phyloP scores from a whole-genome alignment of 768 basidiomycete genomes.

The Polyporus arcularius region DNA sequence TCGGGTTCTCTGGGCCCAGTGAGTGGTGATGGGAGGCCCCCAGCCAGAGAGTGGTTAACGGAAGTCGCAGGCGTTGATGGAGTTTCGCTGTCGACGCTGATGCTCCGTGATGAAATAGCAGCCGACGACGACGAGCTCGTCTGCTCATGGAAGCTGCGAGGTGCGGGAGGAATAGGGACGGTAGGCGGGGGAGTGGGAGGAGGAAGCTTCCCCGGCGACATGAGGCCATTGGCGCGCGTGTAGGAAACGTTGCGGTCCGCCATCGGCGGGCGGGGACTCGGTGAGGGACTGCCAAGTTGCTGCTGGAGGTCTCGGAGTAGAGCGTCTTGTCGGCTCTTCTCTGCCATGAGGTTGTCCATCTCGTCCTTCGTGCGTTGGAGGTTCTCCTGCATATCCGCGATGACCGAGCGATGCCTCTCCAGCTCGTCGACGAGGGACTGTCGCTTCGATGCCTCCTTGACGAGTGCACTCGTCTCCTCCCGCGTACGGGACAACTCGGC shows the following conservation, averaged over 20 bases:
- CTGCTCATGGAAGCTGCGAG: constrained; percentile 54
- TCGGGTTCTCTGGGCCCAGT: constrained; percentile 43
- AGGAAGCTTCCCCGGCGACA: constrained; percentile 76
- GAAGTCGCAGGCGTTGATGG: constrained; percentile 60
- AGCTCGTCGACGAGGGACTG: constrained; percentile 75
- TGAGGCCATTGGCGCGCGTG: constrained; percentile 55
- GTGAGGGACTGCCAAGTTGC: constrained; percentile 56
- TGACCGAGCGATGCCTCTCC: constrained; percentile 72
- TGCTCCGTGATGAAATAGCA: constrained; percentile 61
- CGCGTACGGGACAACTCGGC: constrained; percentile 61
- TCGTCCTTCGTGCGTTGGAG: constrained; percentile 81
- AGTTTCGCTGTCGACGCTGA: constrained; percentile 67
- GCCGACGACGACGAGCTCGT: constrained; percentile 53
- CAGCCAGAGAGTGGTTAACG: constrained; percentile 33
- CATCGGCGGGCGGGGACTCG: constrained; percentile 43
- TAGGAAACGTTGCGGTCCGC: constrained; percentile 41
- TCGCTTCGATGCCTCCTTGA: constrained; percentile 73
- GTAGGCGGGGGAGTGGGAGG: constrained; percentile 88
- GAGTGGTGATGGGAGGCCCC: constrained; percentile 32
- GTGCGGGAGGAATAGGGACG: constrained; percentile 82
- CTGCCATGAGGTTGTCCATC: constrained; percentile 73
- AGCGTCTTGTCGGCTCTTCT: constrained; percentile 68
- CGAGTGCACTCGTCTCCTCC: constrained; percentile 59
- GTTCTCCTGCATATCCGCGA: constrained; percentile 77
- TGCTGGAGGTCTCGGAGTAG: constrained; percentile 79